Evolutionary conservation across 2,329 filamentous ascomycete species (phyloP).

Genomic region (Diplocarpon rosae): DNA sequence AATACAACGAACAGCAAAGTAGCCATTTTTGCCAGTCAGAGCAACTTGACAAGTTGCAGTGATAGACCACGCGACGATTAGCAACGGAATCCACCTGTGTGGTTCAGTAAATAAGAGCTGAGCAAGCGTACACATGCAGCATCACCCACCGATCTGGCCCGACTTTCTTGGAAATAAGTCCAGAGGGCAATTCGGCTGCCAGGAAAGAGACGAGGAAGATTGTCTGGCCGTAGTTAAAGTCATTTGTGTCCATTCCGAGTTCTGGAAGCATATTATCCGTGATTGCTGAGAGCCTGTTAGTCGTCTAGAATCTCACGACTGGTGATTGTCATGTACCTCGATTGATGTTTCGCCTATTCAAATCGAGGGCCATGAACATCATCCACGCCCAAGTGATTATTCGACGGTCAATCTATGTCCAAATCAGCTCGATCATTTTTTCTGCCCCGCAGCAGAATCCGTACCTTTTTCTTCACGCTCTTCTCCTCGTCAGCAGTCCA

Average conservation of each 20-base stretch:
- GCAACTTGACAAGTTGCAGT: conserved; percentile 26
- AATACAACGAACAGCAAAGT: conserved; percentile 4
- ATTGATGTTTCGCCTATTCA: conserved; percentile 6
- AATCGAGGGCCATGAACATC: conserved; percentile 8
- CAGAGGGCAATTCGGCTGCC: conserved; percentile 47
- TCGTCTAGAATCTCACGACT: neutral
- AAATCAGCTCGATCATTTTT: neutral
- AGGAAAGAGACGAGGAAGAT: conserved; percentile 31
- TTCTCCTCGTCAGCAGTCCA: conserved; percentile 14
- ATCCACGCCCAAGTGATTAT: conserved; percentile 8
- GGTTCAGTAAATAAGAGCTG: neutral
- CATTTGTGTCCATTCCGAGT: conserved; percentile 33
- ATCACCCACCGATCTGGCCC: conserved; percentile 31
- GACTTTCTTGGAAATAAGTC: conserved; percentile 46
- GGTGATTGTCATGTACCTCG: neutral
- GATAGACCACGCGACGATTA: conserved; percentile 38
- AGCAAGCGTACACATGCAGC: no score
- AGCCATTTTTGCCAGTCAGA: conserved; percentile 5
- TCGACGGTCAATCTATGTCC: conserved; percentile 1
- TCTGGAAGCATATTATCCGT: conserved; percentile 37
- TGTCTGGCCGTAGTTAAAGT: conserved; percentile 36
- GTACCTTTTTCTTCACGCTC: conserved; percentile 6
- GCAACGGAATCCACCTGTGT: conserved; percentile 35
- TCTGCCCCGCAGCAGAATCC: neutral
- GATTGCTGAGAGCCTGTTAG: conserved; percentile 1